Conservation (phyloP, 2,329 filamentous ascomycete genomes). For the Fusarium continuum region DNA sequence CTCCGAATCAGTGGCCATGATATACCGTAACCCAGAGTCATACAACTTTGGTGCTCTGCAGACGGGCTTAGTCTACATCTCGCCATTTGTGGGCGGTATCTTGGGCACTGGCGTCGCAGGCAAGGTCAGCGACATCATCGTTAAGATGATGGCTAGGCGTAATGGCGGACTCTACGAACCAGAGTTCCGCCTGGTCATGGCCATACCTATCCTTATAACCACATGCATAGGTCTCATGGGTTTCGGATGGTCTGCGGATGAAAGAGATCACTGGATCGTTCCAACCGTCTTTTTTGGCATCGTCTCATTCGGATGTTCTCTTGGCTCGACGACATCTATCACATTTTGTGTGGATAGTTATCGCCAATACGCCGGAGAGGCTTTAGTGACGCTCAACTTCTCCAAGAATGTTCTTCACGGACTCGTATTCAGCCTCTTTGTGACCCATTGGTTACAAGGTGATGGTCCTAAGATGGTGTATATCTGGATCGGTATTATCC, state of each 20-base stretch:
- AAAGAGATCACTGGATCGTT: conserved; percentile 83
- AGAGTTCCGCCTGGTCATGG: conserved; percentile 92
- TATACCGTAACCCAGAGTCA: conserved; percentile 73
- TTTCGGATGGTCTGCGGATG: conserved; percentile 90
- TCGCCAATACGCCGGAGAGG: conserved; percentile 91
- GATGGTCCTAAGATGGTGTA: conserved; percentile 83
- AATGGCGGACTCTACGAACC: conserved; percentile 97
- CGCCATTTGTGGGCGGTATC: conserved; percentile 87
- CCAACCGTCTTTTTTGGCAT: conserved; percentile 94
- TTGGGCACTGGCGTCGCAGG: conserved; percentile 93
- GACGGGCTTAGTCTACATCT: conserved; percentile 87
- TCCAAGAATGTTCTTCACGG: conserved; percentile 95
- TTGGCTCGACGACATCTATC: conserved; percentile 90
- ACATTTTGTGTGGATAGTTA: conserved; percentile 96
- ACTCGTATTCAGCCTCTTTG: conserved; percentile 87
- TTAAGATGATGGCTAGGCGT: conserved; percentile 79
- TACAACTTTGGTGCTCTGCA: conserved; percentile 87
- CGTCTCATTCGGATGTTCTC: conserved; percentile 88
- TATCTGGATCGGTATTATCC: conserved; percentile 84
- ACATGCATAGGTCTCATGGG: conserved; percentile 91
- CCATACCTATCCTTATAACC: conserved; percentile 76
- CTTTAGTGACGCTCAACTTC: conserved; percentile 93
- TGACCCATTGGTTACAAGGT: conserved; percentile 80
- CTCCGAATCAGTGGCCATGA: conserved; percentile 83
- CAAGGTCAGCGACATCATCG: conserved; percentile 85